Percentiles rank a stretch among this genome's conserved stretches.
Conservation (phyloP, 208 protist genomes). For the Wallacemonas sp. region DNA sequence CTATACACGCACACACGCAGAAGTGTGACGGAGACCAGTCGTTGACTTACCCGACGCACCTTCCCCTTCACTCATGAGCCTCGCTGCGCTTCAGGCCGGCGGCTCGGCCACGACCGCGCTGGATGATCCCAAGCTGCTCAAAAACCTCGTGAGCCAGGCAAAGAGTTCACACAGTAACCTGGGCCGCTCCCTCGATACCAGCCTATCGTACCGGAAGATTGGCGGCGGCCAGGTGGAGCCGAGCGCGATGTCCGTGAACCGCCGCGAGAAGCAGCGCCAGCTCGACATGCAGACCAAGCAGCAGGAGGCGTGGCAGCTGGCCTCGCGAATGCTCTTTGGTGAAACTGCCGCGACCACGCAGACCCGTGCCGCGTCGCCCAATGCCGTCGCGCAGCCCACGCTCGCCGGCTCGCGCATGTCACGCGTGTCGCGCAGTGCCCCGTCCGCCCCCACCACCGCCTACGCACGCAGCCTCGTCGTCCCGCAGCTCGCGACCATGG, state of each 20-base stretch:
- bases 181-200: conserved; percentile 61
- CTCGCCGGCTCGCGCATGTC: conserved; percentile 5
- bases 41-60: too few relatives aligned
- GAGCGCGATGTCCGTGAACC: conserved; percentile 55
- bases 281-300: conserved; percentile 52
- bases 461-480: conserved; percentile 36
- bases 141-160: conserved; percentile 42
- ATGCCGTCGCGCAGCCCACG: not conserved
- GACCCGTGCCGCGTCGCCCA: not conserved
- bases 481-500: conserved; percentile 62
- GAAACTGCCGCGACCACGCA: not conserved
- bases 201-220: conserved; percentile 36
- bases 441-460: not conserved
- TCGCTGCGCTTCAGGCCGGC: not conserved
- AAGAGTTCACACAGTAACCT: conserved; percentile 66
- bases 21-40: not conserved
- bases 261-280: conserved; percentile 40
- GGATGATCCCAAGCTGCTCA: conserved; percentile 58
- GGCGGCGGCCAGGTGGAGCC: conserved; percentile 37
- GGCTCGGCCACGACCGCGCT: conserved; percentile 19
- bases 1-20: not conserved
- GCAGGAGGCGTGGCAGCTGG: conserved; percentile 34
- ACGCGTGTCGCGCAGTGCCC: not conserved
- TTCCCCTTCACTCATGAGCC: conserved; percentile 5
- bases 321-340: conserved; percentile 1